These are phyloP conservation scores for Cordia subcordata DNA, from an alignment of 257 asterid genomes.

Conservation along the genomic window DNA sequence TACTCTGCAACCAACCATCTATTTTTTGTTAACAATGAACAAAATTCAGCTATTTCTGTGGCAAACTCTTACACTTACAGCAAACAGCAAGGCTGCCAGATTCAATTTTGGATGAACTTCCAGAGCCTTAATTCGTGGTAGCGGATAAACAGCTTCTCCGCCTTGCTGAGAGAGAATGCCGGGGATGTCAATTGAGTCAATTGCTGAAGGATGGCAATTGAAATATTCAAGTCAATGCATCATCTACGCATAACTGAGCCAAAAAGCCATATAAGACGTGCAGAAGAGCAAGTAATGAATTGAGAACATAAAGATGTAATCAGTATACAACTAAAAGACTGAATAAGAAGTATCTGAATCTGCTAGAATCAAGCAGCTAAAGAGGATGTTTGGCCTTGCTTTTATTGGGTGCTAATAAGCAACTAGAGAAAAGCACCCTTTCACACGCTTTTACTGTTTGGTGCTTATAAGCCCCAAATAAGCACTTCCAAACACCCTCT, in stretches of 20 bases:
- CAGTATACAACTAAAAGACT: no score
- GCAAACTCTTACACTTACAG: slow-evolving; percentile 47
- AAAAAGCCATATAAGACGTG: no score
- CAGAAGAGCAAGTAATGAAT: background rate
- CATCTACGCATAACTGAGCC: background rate
- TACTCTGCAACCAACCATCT: slow-evolving; percentile 50
- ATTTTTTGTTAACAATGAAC: slow-evolving; percentile 6
- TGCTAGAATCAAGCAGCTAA: no score
- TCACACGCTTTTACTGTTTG: no score
- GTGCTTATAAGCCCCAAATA: no score
- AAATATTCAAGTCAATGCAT: slow-evolving; percentile 20
- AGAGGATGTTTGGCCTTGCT: no score
- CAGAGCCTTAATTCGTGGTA: slow-evolving; percentile 82
- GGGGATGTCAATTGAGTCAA: slow-evolving; percentile 92
- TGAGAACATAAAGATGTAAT: background rate
- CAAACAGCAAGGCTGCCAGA: slow-evolving; percentile 79
- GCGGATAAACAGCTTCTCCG: slow-evolving; percentile 96
- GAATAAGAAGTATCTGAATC: no score
- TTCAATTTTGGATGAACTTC: slow-evolving; percentile 93
- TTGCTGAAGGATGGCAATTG: slow-evolving; percentile 48
- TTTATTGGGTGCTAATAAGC: no score
- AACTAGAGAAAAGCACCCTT: no score
- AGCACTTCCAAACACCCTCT: no score
- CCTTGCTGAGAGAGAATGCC: slow-evolving; percentile 98
- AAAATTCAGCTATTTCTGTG: background rate